Evolutionary conservation across 257 asterid species (phyloP), one percentile per base, ranked within the genome.

Genomic region (Przewalskia tangutica): DNA sequence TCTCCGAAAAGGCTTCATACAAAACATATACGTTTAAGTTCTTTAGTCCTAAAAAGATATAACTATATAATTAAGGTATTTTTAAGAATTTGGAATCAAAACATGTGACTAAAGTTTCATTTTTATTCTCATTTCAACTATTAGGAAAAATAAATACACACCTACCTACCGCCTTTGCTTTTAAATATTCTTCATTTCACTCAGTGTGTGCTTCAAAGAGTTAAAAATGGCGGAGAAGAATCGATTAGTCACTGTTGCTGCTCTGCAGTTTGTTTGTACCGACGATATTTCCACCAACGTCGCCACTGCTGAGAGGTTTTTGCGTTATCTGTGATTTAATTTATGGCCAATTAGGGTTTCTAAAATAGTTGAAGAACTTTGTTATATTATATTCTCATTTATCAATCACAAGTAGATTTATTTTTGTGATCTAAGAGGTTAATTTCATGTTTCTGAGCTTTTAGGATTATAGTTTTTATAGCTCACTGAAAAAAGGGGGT

Each of bases 221-320:
- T 16, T 2, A 50, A 80, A 18, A 36, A 87, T 88, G 94, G 90
- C 86, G 84, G 80, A 86, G 60, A 86, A 90, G 79, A 92, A 77
- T 70, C 78, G 93, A 86, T 23, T 87, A 18, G 98, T 95, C 0
- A 84, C 80, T 12, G 98, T 95, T 77, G 85, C 98, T 6, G 98
- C 98, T 70, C 87, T 95, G 81, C 98, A 95, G 68, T 93, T 95
- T 84, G 89, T 97, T 64, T 95, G 98, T 88, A 86, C 98, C 32
- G 98, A 95, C 84, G 98, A 95, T 80, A 85, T 92, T 78, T 77
- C 95, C 78, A 89, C 93, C 86, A 95, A 93, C 89, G 93, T 95
- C 80, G 90, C 87, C 48, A 81, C 86, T 4, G 98, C 98, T 59
- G 98, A 93, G 84, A 91, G 95, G 98, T 95, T n/a, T 46, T 70